Conservation (phyloP, 495 filamentous ascomycete species). For the Talaromyces trachyspermus region DNA sequence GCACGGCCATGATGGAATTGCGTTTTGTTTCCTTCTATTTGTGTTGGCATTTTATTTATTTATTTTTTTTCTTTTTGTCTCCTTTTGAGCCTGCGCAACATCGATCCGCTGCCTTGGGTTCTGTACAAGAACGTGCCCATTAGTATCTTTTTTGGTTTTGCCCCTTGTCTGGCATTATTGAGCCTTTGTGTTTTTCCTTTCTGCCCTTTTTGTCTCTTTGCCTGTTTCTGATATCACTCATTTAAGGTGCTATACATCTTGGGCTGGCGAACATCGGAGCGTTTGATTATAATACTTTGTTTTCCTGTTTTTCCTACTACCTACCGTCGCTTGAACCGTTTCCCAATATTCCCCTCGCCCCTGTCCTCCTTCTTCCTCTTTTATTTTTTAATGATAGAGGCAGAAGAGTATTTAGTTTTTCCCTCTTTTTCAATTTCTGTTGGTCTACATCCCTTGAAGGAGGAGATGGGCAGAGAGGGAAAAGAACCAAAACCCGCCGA, state of each 20-base stretch:
- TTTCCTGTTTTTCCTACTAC: neutral
- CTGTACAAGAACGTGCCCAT: constrained; percentile 3
- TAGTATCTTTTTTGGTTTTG: neutral
- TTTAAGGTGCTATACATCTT: constrained; percentile 9
- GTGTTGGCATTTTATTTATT: neutral
- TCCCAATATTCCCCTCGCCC: too few species aligned
- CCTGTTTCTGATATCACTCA: constrained; percentile 8
- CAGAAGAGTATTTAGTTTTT: too few species aligned
- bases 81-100: neutral
- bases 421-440: too few species aligned
- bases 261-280: constrained; percentile 9
- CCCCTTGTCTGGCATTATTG: neutral
- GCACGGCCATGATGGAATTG: constrained; percentile 11
- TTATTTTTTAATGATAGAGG: too few species aligned
- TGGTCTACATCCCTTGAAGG: too few species aligned
- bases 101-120: constrained; percentile 1
- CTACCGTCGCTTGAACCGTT: too few species aligned
- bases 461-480: too few species aligned
- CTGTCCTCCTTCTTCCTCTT: too few species aligned
- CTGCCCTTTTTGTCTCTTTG: constrained; percentile 4
- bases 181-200: neutral
- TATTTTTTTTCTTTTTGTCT: neutral
- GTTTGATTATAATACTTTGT: constrained; percentile 1
- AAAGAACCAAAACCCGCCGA: too few species aligned
- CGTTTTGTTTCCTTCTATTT: neutral